These are phyloP conservation scores for Rhodotorula kratochvilovae DNA, from an alignment of 768 basidiomycete genomes.

Conservation along the genomic window DNA sequence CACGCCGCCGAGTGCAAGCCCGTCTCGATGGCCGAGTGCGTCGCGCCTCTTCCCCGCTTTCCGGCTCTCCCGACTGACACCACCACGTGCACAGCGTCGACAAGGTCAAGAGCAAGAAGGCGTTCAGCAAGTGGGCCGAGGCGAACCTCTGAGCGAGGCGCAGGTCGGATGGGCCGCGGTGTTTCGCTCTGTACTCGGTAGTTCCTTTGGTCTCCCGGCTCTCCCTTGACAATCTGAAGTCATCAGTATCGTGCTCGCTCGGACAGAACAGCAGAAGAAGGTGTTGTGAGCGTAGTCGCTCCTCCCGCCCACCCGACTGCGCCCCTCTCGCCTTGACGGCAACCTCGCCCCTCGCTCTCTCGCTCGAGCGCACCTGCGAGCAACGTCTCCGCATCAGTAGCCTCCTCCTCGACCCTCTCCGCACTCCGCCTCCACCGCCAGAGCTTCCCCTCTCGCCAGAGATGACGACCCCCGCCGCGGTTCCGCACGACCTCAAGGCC, in stretches of 20 bases:
- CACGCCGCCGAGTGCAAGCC: conserved; percentile 66
- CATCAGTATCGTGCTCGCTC: too few species aligned
- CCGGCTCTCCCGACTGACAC: not conserved
- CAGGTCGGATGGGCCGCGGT: too few species aligned
- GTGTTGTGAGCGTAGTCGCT: too few species aligned
- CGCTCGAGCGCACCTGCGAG: not conserved
- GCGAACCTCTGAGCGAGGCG: conserved; percentile 5
- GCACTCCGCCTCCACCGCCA: not conserved
- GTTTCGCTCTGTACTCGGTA: not conserved
- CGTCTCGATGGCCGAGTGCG: conserved; percentile 58
- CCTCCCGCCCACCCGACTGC: too few species aligned
- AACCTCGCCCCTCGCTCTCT: not conserved
- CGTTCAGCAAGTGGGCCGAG: conserved; percentile 28
- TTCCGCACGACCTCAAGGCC: conserved; percentile 50
- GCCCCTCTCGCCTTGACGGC: too few species aligned
- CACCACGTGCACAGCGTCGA: conserved; percentile 43
- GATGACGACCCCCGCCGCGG: not conserved
- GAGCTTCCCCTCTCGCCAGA: accelerated
- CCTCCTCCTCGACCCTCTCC: not conserved
- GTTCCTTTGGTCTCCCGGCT: too few species aligned
- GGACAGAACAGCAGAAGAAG: too few species aligned
- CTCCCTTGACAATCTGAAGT: too few species aligned
- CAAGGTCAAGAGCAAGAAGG: conserved; percentile 67
- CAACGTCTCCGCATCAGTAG: too few species aligned
- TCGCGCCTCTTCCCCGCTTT: conserved; percentile 42